These are phyloP conservation scores for Aspergillus quadricinctus DNA, from an alignment of 2,329 filamentous ascomycete genomes.

Conservation along the genomic window DNA sequence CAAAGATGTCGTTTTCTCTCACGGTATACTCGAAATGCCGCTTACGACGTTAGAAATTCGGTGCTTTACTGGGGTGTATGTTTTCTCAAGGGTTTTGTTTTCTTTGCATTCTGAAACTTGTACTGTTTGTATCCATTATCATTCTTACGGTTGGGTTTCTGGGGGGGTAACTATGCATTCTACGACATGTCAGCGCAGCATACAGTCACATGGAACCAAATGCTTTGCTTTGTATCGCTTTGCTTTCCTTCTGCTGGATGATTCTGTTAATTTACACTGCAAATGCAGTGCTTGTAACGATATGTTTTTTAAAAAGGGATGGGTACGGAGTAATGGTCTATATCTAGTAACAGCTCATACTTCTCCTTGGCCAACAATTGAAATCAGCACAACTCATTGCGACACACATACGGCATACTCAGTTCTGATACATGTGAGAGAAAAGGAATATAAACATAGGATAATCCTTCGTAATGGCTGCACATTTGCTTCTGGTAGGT, in stretches of 20 bases:
- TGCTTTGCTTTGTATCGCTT: constrained; percentile 16
- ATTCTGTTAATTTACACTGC: constrained; percentile 17
- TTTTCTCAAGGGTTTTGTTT: constrained; percentile 14
- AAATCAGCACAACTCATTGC: neutral
- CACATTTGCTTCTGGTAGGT: neutral
- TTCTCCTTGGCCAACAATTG: neutral
- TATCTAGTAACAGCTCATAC: too few relatives aligned
- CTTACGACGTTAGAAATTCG: constrained; percentile 18
- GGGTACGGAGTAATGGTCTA: constrained; percentile 4
- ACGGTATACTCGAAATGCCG: constrained; percentile 16
- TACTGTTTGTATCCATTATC: constrained; percentile 15
- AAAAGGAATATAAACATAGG: neutral
- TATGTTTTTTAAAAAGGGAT: constrained; percentile 31
- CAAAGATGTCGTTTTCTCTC: constrained; percentile 12
- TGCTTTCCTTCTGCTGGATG: constrained; percentile 20
- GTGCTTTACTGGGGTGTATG: constrained; percentile 18
- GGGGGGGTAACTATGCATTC: constrained; percentile 22
- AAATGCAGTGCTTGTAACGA: constrained; percentile 31
- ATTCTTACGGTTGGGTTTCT: constrained; percentile 22
- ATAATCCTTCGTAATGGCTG: neutral
- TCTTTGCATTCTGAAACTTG: constrained; percentile 14
- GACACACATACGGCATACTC: neutral
- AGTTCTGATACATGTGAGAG: neutral
- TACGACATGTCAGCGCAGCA: constrained; percentile 21
- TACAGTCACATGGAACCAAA: constrained; percentile 18